These are phyloP conservation scores for Lindgomyces ingoldianus DNA, from an alignment of 495 filamentous ascomycete genomes.

Conservation along the genomic window DNA sequence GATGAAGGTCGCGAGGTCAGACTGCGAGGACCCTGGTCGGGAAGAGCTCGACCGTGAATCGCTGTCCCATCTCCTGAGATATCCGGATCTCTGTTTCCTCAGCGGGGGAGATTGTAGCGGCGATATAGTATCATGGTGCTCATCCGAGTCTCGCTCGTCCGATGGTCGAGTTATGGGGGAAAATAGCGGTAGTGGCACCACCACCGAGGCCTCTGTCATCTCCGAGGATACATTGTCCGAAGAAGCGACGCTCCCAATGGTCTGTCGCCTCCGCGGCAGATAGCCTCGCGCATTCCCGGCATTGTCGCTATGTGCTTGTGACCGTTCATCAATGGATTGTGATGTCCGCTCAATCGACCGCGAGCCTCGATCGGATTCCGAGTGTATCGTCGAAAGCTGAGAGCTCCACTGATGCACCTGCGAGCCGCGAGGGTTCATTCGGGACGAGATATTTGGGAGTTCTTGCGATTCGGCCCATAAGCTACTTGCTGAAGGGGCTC, in stretches of 20 bases:
- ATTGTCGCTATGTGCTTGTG: slow-evolving; percentile 21
- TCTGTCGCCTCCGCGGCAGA: slow-evolving; percentile 26
- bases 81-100: slow-evolving; percentile 42
- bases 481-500: slow-evolving; percentile 38
- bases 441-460: slow-evolving; percentile 37
- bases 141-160: slow-evolving; percentile 40
- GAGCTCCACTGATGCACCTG: slow-evolving; percentile 42
- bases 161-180: slow-evolving; percentile 31
- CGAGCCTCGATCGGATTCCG: slow-evolving; percentile 41
- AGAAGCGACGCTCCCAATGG: slow-evolving; percentile 32
- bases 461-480: slow-evolving; percentile 39
- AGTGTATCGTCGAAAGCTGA: slow-evolving; percentile 46
- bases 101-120: slow-evolving; percentile 44
- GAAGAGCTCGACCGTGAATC: slow-evolving; percentile 45
- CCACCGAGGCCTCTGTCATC: slow-evolving; percentile 29
- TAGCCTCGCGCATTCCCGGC: slow-evolving; percentile 8
- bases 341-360: slow-evolving; percentile 32
- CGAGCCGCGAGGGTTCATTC: slow-evolving; percentile 37
- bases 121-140: slow-evolving; percentile 43
- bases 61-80: slow-evolving; percentile 35
- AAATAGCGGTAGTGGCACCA: slow-evolving; percentile 34
- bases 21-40: slow-evolving; percentile 41
- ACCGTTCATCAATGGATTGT: slow-evolving; percentile 19
- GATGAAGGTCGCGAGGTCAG: slow-evolving; percentile 54
- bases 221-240: slow-evolving; percentile 27